These are phyloP conservation scores for Nicotiana benthamiana DNA, from an alignment of 257 asterid genomes.

Conservation along the genomic window DNA sequence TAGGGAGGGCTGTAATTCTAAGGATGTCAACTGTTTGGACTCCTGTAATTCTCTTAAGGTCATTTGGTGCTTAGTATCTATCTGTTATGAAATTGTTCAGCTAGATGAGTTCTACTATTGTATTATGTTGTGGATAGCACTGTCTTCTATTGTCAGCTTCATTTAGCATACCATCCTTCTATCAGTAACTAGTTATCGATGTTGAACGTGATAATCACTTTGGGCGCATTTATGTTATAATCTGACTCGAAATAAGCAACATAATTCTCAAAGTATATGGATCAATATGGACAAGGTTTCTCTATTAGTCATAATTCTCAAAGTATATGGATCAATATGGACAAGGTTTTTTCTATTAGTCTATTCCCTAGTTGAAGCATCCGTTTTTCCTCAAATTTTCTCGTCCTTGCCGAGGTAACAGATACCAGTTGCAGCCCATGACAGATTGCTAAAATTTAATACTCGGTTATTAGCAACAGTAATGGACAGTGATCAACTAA, in stretches of 20 bases:
- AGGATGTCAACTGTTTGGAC: too few species aligned
- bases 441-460: background rate
- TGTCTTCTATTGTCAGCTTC: background rate
- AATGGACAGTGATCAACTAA: background rate
- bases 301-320: background rate
- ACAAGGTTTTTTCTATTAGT: too few species aligned
- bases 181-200: background rate
- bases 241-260: too few species aligned
- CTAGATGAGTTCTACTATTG: constrained; percentile 1
- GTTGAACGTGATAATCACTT: background rate
- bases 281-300: background rate
- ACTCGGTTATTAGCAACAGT: background rate
- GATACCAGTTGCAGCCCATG: background rate
- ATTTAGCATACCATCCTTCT: background rate
- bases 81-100: background rate
- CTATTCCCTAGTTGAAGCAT: background rate
- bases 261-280: background rate
- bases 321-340: too few species aligned
- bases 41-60: background rate
- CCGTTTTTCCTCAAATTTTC: background rate
- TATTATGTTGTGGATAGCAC: background rate
- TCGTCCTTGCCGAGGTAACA: background rate
- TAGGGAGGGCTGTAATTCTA: too few species aligned
- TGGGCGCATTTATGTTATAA: background rate
- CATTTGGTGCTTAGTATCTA: constrained; percentile 2